Evolutionary conservation across 2,329 filamentous ascomycete genomes (phyloP).

Genomic region (Cercospora zeae-maydis): DNA sequence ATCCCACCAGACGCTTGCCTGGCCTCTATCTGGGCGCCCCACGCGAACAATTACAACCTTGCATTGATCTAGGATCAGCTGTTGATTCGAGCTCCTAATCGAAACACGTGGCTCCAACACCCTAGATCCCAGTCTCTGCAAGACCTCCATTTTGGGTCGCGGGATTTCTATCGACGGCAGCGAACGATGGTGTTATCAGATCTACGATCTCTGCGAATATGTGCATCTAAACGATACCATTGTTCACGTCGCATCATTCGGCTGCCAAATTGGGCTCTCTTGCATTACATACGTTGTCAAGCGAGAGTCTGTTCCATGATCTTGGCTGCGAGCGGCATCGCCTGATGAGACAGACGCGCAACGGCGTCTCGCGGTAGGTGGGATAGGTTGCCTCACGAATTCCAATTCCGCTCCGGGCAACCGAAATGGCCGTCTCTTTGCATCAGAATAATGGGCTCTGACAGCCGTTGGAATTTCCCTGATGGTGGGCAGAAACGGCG

Average conservation of each 20-base stretch:
- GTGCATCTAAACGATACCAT: not conserved
- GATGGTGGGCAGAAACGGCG: not conserved
- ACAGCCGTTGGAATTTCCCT: too few relatives aligned
- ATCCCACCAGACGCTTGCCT: not conserved
- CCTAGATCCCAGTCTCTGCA: not conserved
- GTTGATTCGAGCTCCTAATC: not conserved
- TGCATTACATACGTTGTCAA: slow-evolving; percentile 2
- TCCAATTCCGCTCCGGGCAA: not conserved
- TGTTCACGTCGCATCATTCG: not conserved
- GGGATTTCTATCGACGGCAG: not conserved
- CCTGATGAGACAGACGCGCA: not conserved
- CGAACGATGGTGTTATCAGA: not conserved
- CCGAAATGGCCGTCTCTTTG: not conserved
- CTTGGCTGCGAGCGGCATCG: not conserved
- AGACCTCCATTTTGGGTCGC: not conserved
- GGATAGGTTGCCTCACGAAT: not conserved
- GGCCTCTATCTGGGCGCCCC: not conserved
- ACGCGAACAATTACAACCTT: not conserved
- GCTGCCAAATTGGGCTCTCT: not conserved
- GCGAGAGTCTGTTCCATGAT: not conserved
- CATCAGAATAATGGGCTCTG: too few relatives aligned
- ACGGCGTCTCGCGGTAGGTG: not conserved
- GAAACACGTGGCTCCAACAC: slow-evolving; percentile 2
- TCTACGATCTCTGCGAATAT: not conserved
- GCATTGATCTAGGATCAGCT: not conserved